phyloP scores from a whole-genome alignment of 2,329 filamentous ascomycete species.

The Sporothrix curviconia region DNA sequence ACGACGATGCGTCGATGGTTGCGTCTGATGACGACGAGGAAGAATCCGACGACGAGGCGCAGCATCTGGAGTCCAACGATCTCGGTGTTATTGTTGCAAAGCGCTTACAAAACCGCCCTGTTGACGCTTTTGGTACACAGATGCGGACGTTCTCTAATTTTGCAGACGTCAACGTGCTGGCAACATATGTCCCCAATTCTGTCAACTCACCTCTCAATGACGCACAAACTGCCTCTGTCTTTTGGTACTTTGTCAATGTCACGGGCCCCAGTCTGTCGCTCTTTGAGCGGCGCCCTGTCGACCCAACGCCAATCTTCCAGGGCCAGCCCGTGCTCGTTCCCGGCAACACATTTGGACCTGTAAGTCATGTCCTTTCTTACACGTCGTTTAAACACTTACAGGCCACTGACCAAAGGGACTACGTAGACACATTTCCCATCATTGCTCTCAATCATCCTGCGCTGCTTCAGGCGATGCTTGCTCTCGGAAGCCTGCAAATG shows the following conservation, averaged over 20 bases:
- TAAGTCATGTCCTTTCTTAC: conserved; percentile 30
- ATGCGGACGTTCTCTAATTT: conserved; percentile 45
- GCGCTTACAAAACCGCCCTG: conserved; percentile 27
- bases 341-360: conserved; percentile 61
- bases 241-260: conserved; percentile 86
- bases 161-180: conserved; percentile 46
- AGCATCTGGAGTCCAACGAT: conserved; percentile 32
- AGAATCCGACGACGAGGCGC: conserved; percentile 32
- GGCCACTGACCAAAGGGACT: too few species aligned
- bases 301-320: conserved; percentile 60
- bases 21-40: conserved; percentile 53
- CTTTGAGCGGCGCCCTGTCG: conserved; percentile 75
- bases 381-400: conserved; percentile 21
- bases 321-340: conserved; percentile 55
- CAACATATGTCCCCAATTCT: conserved; percentile 60
- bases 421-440: conserved; percentile 69
- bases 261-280: conserved; percentile 81
- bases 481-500: conserved; percentile 79
- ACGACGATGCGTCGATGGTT: conserved; percentile 56
- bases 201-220: conserved; percentile 70
- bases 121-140: conserved; percentile 39
- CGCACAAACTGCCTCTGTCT: conserved; percentile 70
- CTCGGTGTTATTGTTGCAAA: conserved; percentile 35
- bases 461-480: conserved; percentile 83
- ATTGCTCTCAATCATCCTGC: conserved; percentile 80